Conservation (phyloP, 2,329 filamentous ascomycete genomes). For the Fusarium sp. region DNA sequence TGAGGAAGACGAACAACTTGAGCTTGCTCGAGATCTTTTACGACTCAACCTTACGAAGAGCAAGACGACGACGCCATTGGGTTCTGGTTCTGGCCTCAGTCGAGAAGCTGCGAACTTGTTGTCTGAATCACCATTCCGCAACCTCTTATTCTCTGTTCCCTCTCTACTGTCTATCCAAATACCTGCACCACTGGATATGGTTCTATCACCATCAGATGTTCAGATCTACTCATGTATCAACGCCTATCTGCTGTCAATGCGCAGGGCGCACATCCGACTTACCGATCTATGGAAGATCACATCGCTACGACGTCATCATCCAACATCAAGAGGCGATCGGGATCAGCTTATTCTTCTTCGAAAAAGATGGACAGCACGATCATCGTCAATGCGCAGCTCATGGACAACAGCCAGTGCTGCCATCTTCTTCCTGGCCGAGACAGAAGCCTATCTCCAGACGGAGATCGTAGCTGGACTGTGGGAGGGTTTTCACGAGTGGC, state of each 20-base stretch:
- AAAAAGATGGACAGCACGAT: slow-evolving; percentile 71
- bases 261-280: slow-evolving; percentile 85
- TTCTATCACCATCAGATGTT: slow-evolving; percentile 81
- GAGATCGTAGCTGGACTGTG: slow-evolving; percentile 87
- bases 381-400: slow-evolving; percentile 77
- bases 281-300: slow-evolving; percentile 89
- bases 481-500: slow-evolving; percentile 82
- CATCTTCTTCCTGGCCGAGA: slow-evolving; percentile 89
- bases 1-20: slow-evolving; percentile 85
- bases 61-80: slow-evolving; percentile 53
- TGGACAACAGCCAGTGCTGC: slow-evolving; percentile 93
- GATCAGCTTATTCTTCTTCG: slow-evolving; percentile 71
- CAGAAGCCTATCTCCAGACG: slow-evolving; percentile 88
- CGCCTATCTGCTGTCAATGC: slow-evolving; percentile 86
- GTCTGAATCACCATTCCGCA: slow-evolving; percentile 74
- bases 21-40: slow-evolving; percentile 82
- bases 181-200: slow-evolving; percentile 84
- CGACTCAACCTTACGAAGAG: slow-evolving; percentile 72
- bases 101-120: slow-evolving; percentile 51
- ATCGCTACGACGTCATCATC: slow-evolving; percentile 79
- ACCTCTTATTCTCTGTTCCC: slow-evolving; percentile 83
- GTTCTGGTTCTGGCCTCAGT: slow-evolving; percentile 52
- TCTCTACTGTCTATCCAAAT: slow-evolving; percentile 76
- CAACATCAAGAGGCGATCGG: slow-evolving; percentile 72
- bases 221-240: slow-evolving; percentile 86